Conservation (phyloP, 2,329 filamentous ascomycete genomes). For the Cladophialophora chaetospira region DNA sequence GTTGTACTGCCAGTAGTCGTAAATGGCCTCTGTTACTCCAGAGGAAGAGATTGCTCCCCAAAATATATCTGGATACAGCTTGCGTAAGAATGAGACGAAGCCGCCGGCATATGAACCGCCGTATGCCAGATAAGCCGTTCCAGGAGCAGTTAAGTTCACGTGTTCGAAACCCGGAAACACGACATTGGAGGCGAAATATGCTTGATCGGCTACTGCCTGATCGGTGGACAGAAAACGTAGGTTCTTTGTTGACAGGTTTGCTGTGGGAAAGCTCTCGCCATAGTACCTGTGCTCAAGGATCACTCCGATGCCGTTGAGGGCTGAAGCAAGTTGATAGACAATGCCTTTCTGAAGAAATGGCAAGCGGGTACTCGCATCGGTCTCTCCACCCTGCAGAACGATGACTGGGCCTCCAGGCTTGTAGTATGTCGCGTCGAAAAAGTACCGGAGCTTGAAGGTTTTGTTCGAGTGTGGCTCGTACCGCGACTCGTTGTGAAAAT, state of each 20-base stretch:
- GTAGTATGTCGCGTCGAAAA: conserved; percentile 78
- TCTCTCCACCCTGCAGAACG: conserved; percentile 73
- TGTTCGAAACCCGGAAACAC: conserved; percentile 70
- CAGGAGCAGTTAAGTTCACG: conserved; percentile 64
- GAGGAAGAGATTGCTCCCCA: conserved; percentile 80
- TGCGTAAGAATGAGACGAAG: conserved; percentile 74
- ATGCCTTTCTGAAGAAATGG: conserved; percentile 78
- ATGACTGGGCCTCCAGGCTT: conserved; percentile 78
- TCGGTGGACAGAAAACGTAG: conserved; percentile 81
- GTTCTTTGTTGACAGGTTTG: conserved; percentile 67
- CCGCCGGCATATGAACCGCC: conserved; percentile 83
- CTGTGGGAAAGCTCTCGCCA: conserved; percentile 70
- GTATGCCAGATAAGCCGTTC: conserved; percentile 74
- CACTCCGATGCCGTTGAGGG: conserved; percentile 73
- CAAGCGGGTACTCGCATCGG: conserved; percentile 62
- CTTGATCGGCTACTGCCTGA: conserved; percentile 77
- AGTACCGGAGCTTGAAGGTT: conserved; percentile 74
- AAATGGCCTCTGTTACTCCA: conserved; percentile 75
- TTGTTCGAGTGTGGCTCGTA: conserved; percentile 76
- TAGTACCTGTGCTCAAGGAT: conserved; percentile 89
- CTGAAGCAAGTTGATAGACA: conserved; percentile 67
- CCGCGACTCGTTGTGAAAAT: conserved; percentile 76
- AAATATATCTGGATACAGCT: conserved; percentile 75
- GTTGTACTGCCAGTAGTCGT: conserved; percentile 71
- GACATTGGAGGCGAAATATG: conserved; percentile 75